Percentiles rank a stretch among this genome's conserved stretches.
phyloP scores from a whole-genome alignment of 2,329 filamentous ascomycete species.

The Apiospora hydei region DNA sequence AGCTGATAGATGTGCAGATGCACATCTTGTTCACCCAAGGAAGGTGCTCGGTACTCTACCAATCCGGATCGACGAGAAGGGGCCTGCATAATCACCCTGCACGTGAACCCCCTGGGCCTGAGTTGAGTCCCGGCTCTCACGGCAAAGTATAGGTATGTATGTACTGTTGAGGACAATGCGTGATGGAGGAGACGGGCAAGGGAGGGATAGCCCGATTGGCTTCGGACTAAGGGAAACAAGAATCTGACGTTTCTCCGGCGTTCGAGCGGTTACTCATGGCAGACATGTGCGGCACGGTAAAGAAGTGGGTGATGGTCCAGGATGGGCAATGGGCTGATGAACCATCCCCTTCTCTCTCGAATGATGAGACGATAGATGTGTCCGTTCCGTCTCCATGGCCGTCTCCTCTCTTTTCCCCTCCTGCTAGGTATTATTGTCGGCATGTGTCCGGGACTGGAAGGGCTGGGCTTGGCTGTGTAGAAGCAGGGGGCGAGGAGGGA shows the following conservation, averaged over 20 bases:
- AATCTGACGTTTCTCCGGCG: background rate
- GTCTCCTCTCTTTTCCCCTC: background rate
- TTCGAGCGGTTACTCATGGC: background rate
- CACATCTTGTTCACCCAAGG: background rate
- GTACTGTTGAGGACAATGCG: background rate
- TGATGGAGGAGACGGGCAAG: background rate
- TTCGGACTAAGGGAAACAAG: slow-evolving; percentile 1
- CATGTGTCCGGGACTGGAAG: background rate
- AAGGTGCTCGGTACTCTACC: background rate
- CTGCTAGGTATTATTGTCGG: background rate
- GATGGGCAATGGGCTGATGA: slow-evolving; percentile 8
- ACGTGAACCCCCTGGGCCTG: background rate
- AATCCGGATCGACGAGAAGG: background rate
- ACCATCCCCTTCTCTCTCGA: background rate
- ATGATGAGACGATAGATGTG: slow-evolving; percentile 5
- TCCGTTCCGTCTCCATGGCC: background rate
- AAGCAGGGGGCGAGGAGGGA: background rate
- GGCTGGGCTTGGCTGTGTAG: background rate
- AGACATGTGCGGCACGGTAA: background rate
- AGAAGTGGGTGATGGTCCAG: background rate
- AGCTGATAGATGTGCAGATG: background rate
- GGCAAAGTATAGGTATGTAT: background rate
- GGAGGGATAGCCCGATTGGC: background rate
- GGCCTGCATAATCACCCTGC: background rate
- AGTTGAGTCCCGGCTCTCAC: background rate